These are phyloP conservation scores for Podospora pseudocomata DNA, from an alignment of 495 filamentous ascomycete species.

Conservation along the genomic window DNA sequence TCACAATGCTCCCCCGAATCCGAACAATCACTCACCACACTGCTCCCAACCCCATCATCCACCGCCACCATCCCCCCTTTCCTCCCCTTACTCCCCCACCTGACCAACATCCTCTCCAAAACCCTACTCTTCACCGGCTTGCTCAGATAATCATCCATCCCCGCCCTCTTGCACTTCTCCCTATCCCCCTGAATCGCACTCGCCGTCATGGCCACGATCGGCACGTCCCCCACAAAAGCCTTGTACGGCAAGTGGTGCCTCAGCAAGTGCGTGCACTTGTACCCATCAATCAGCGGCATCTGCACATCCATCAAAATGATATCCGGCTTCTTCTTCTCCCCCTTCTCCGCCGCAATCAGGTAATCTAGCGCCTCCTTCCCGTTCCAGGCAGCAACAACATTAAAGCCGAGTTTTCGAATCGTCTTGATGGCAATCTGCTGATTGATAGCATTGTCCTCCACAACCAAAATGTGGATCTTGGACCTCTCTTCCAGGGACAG, in stretches of 20 bases:
- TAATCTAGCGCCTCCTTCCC: conserved; percentile 75
- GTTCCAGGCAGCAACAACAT: conserved; percentile 66
- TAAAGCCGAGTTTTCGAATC: conserved; percentile 72
- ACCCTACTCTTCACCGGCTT: conserved; percentile 69
- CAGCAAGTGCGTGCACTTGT: conserved; percentile 68
- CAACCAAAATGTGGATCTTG: conserved; percentile 62
- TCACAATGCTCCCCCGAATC: conserved; percentile 8
- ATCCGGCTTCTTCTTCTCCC: conserved; percentile 53
- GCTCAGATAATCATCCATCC: conserved; percentile 82
- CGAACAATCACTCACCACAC: background rate
- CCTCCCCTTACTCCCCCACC: conserved; percentile 40
- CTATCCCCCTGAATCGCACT: conserved; percentile 75
- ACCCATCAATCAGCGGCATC: conserved; percentile 81
- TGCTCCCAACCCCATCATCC: background rate
- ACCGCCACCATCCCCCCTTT: background rate
- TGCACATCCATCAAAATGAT: conserved; percentile 89
- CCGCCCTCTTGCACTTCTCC: conserved; percentile 71
- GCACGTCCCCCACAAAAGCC: conserved; percentile 50
- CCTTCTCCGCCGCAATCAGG: conserved; percentile 37
- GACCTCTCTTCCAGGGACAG: conserved; percentile 46
- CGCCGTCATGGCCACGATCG: conserved; percentile 80
- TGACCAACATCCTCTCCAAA: conserved; percentile 68
- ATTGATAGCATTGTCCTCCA: conserved; percentile 78
- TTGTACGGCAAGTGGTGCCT: conserved; percentile 58
- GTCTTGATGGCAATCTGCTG: conserved; percentile 74